Base-by-base conservation (phyloP, 306 rosid species). In the Trifolium dubium region DNA sequence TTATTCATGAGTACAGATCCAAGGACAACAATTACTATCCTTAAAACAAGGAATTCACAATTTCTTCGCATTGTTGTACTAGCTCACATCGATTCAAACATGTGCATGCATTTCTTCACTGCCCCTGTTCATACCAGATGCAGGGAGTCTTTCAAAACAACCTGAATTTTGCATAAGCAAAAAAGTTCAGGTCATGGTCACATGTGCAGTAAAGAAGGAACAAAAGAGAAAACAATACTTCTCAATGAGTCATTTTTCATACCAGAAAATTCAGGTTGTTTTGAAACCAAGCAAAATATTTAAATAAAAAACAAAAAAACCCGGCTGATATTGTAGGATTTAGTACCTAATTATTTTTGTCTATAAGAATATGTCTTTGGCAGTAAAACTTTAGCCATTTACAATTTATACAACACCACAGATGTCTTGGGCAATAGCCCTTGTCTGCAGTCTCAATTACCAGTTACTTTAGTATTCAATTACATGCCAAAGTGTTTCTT, bases 401-500 rank as follows among this genome's bases (percentile, higher is more conserved):
- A 3, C 14, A 56, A 28, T 56, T 4, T 2, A 10, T 56, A 2
- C 46, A 53, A 49, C 28, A 76, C 53, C 14, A 35, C 15, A 12
- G 5, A 11, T 11, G n/a, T 65, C 28, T 37, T 40, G 51, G 12
- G 50, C 8, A 41, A 41, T 3, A 41, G 10, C 55, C 23, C 55
- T 49, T 19, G 6, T 9, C 30, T 19, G 61, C 19, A 54, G 23
- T 55, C 61, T 50, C 28, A 15, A 50, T 50, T 15, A 50, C 18
- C 23, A n/a, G 14, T 35, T 64, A 65, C 41, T 46, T 85, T 72
- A 78, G 23, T 73, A 74, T 35, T 49, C 71, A 74, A 66, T 46
- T 89, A 85, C 29, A 89, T 49, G 65, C 85, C 84, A 31, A 86
- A 92, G 75, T 76, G 86, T 75, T 80, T 76, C 77, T 86, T 75